phyloP scores from a whole-genome alignment of 2,329 filamentous ascomycete genomes.

The Calonectria henricotiae region DNA sequence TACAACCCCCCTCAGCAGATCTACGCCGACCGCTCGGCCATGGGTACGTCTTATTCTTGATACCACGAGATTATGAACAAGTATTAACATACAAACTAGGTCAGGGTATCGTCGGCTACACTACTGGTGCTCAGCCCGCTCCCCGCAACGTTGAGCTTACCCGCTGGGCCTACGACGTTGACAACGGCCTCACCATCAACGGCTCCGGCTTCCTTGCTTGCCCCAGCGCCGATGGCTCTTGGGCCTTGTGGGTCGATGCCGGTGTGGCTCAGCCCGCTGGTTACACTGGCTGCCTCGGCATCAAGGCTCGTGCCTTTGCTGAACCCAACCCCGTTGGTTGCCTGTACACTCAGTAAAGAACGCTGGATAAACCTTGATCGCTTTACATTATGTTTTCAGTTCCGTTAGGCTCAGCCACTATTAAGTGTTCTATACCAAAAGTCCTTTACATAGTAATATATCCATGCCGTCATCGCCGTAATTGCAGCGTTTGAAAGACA shows the following conservation, averaged over 20 bases:
- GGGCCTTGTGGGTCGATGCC: conserved; percentile 58
- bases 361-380: background rate
- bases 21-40: conserved; percentile 72
- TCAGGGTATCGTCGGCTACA: conserved; percentile 70
- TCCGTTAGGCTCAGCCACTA: no score
- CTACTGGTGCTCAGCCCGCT: conserved; percentile 61
- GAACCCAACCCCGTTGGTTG: conserved; percentile 56
- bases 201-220: conserved; percentile 68
- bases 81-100: conserved; percentile 55
- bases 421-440: no score
- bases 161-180: conserved; percentile 65
- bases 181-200: conserved; percentile 64
- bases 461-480: no score
- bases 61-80: background rate
- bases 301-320: conserved; percentile 55
- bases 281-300: conserved; percentile 58
- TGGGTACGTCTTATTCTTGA: conserved; percentile 62
- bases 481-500: no score
- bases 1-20: conserved; percentile 64
- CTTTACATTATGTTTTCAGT: no score
- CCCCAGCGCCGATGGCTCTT: conserved; percentile 62
- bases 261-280: conserved; percentile 57
- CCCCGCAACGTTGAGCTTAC: conserved; percentile 64
- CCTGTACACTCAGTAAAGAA: conserved; percentile 53
- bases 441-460: no score